Base-by-base conservation (phyloP, 352 stramenopile species). In the Pythium sp. region DNA sequence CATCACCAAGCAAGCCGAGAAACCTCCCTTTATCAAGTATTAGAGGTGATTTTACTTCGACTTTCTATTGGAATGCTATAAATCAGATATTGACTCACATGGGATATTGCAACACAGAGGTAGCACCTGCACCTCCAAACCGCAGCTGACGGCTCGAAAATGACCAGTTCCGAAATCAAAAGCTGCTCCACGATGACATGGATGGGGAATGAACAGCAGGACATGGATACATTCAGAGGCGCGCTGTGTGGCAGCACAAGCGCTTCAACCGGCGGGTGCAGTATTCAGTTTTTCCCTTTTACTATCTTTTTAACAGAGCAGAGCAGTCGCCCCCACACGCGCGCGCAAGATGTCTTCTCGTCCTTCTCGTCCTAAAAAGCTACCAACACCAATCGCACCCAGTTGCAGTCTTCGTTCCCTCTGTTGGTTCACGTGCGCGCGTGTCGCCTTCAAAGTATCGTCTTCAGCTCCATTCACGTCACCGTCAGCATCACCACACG, bases 241-340 rank as follows among this genome's bases (percentile, higher is more conserved):
- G 18, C 41, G 41, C 41, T n/a, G 41, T 41, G 34, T 49, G 41
- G n/a, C 41, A 49, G 6, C 18, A 51, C 20, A 22, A 51, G 15
- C 18, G 7, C 43, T 51, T 51, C 43, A 51, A n/a, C 18, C 43
- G 22, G 43, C 18, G 15, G 15, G 41, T 49, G 41, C 41, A 49
- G 41, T 49, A 24, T 51, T 51, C 43, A 51, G 43, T 51, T 22
- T 51, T 24, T 7, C 43, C 20, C 12, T 51, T 24, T 24, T 22
- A 46, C 46, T 46, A 46, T 30, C 28, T 60, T 58, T 58, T 43
- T 26, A 59, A 46, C 34, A 46, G 36, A 60, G 55, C 55, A 60
- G n/a, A 43, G 36, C 28, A 60, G 55, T 18, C 28, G 28, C 55
- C 18, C 55, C n/a, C 55, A 46, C 34, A 30, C 30, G 18, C 30